Base-by-base conservation (phyloP, 148 eudicot genomes). In the Rhododendron simsii region DNA sequence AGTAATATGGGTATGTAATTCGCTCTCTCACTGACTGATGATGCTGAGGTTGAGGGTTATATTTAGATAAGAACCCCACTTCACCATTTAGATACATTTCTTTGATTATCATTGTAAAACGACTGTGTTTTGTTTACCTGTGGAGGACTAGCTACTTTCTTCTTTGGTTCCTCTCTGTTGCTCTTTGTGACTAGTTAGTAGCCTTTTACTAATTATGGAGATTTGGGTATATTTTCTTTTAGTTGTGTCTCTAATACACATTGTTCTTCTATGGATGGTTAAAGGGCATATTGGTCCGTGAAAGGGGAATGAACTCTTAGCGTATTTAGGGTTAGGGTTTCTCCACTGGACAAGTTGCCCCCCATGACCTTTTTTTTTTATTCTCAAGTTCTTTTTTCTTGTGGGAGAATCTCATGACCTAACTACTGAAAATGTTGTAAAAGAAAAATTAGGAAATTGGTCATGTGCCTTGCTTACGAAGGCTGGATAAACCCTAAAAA, bases 31-130 rank as follows among this genome's bases (percentile, higher is more conserved):
- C 48, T 86, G 35, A 77, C 84, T 88, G 87, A 78, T 3, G 21
- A 63, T 79, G 12, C 63, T 74, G 87, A 76, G 59, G 77, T 76
- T 77, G 84, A 78, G 82, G 81, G 81, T 86, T 83, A 39, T 84
- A 15, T 81, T 81, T 15, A 80, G 86, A 16, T 80, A 14, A 50
- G 63, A 59, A 87, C 89, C 86, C 87, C 87, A 65, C 76, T 26
- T 65, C 84, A 59, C 50, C 51, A 59, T 55, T 77, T 78, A 41
- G 75, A 26, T 37, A 28, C n/a, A 30, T 69, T 69, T 77, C 81
- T 84, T 61, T 53, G 48, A 83, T 83, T 30, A 20, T 69, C 61
- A 7, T 3, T 83, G 80, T 84, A 71, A 28, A 48, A 51, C 35
- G 3, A 44, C 51, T 6, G 61, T 33, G 57, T 8, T 15, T 69